phyloP scores from a whole-genome alignment of 495 filamentous ascomycete species.

The Mycothermus thermophilus region DNA sequence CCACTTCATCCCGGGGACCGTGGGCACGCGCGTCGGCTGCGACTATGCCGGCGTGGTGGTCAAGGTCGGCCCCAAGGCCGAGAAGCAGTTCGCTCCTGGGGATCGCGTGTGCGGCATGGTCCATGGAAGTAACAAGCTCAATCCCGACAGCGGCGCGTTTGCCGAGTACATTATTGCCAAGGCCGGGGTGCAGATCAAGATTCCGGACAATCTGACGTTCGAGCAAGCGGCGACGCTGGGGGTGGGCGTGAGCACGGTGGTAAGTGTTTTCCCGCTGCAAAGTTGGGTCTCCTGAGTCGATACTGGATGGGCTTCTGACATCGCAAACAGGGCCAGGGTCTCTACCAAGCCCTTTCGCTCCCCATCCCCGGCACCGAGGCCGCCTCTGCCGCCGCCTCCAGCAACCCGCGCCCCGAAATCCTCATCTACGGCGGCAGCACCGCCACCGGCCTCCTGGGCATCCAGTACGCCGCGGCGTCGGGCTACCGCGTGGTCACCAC shows the following conservation, averaged over 20 bases:
- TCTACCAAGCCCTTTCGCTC: conserved; percentile 28
- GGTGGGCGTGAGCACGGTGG: conserved; percentile 33
- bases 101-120: conserved; percentile 30
- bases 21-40: conserved; percentile 24
- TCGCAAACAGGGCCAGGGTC: conserved; percentile 26
- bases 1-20: conserved; percentile 8
- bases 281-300: not conserved
- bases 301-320: not conserved
- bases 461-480: conserved; percentile 34
- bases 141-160: conserved; percentile 26
- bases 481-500: conserved; percentile 33
- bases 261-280: conserved; percentile 9
- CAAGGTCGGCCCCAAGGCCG: conserved; percentile 25
- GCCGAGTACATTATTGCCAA: conserved; percentile 23
- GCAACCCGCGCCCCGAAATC: conserved; percentile 9
- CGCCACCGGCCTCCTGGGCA: conserved; percentile 32
- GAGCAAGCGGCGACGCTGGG: conserved; percentile 35
- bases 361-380: conserved; percentile 22
- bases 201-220: conserved; percentile 26
- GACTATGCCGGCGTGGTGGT: conserved; percentile 32
- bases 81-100: conserved; percentile 18
- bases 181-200: conserved; percentile 15
- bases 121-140: conserved; percentile 16
- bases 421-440: conserved; percentile 41
- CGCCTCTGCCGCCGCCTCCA: conserved; percentile 7